Conservation (phyloP, 2,329 filamentous ascomycete genomes). For the Diaporthe caulivora region DNA sequence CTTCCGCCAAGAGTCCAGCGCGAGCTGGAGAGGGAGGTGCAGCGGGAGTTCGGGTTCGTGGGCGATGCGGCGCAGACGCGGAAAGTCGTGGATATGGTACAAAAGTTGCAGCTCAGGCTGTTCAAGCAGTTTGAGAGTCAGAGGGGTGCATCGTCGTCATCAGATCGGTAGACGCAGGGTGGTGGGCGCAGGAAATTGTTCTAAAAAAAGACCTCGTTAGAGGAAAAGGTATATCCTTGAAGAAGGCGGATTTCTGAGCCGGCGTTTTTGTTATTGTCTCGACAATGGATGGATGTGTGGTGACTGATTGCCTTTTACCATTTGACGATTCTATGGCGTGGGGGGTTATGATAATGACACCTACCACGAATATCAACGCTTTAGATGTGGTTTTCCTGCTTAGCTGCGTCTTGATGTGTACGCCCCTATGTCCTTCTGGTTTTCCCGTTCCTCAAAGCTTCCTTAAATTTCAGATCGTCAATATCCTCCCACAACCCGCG, state of each 20-base stretch:
- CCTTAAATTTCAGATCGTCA: background rate
- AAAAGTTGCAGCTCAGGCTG: conserved; percentile 38
- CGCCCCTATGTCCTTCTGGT: background rate
- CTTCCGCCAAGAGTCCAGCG: conserved; percentile 38
- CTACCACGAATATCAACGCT: conserved; percentile 17
- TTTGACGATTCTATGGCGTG: background rate
- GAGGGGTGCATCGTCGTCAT: background rate
- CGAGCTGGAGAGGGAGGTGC: conserved; percentile 38
- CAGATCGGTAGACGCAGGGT: background rate
- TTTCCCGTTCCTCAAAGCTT: background rate
- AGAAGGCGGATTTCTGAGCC: conserved; percentile 1
- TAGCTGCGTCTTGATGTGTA: background rate
- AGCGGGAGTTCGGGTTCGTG: conserved; percentile 39
- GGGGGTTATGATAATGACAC: conserved; percentile 16
- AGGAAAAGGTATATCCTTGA: background rate
- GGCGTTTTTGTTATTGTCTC: background rate
- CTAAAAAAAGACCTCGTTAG: background rate
- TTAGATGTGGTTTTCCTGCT: background rate
- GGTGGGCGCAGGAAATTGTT: too few species aligned
- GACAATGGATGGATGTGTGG: background rate
- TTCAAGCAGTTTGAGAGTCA: conserved; percentile 36
- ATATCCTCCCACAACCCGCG: rapidly evolving
- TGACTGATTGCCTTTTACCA: background rate
- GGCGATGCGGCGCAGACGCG: conserved; percentile 37
- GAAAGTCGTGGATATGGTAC: conserved; percentile 39